Evolutionary conservation across 169 alveolate genomes (phyloP).

Genomic region (Babesia divergens): DNA sequence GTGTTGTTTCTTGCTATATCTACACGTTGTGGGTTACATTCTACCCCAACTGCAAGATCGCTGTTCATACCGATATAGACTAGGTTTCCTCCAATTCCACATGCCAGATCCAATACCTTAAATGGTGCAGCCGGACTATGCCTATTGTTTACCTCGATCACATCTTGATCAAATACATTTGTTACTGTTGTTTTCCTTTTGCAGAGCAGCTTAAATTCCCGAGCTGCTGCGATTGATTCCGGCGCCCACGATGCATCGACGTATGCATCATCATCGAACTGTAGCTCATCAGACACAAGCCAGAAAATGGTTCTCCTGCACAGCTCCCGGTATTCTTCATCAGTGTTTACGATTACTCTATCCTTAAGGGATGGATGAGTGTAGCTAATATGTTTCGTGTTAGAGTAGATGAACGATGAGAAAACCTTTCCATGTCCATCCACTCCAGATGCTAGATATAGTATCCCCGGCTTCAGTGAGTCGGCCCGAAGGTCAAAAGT

Average conservation of each 20-base stretch:
- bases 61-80: constrained; percentile 31
- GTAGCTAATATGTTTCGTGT: constrained; percentile 3
- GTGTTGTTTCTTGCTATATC: constrained; percentile 45
- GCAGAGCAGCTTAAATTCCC: not conserved
- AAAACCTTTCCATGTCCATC: not conserved
- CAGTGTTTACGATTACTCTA: not conserved
- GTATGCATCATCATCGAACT: constrained; percentile 47
- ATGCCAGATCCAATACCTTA: constrained; percentile 33
- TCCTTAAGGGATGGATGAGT: not conserved
- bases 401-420: constrained; percentile 1
- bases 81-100: constrained; percentile 62
- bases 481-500: constrained; percentile 17
- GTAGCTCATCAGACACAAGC: constrained; percentile 1
- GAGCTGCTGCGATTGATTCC: constrained; percentile 41
- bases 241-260: constrained; percentile 62
- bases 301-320: constrained; percentile 32
- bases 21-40: constrained; percentile 19
- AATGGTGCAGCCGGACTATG: not conserved
- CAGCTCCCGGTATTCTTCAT: not conserved
- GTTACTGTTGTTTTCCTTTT: not conserved
- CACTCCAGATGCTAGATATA: constrained; percentile 25
- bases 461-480: constrained; percentile 4
- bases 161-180: not conserved
- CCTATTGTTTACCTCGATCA: not conserved
- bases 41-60: constrained; percentile 53